Evolutionary conservation across 2,329 filamentous ascomycete species (phyloP).

Genomic region (Colletotrichum agaves): DNA sequence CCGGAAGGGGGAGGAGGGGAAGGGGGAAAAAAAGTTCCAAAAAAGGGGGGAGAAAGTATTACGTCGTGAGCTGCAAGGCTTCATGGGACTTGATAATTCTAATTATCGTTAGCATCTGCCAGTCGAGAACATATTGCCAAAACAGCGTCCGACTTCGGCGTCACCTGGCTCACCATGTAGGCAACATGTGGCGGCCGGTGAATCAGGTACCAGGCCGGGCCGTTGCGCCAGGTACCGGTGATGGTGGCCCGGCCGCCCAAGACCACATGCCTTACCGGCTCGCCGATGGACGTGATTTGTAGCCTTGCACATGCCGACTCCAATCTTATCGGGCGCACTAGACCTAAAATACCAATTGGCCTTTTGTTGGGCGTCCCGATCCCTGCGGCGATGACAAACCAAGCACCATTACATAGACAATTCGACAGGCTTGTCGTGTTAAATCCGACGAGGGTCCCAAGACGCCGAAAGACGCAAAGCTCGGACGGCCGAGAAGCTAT

Average conservation of each 20-base stretch:
- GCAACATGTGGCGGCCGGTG: not conserved
- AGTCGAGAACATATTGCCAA: not conserved
- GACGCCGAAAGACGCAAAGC: slow-evolving; percentile 20
- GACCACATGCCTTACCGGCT: not conserved
- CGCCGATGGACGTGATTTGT: not conserved
- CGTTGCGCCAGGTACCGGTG: not conserved
- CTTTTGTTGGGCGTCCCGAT: not conserved
- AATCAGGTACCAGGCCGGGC: slow-evolving; percentile 13
- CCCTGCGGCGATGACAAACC: slow-evolving; percentile 27
- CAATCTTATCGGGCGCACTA: not conserved
- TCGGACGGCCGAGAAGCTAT: slow-evolving; percentile 32
- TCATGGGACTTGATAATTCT: not conserved
- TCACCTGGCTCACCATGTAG: not conserved
- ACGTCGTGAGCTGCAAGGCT: not conserved
- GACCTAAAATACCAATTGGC: not conserved
- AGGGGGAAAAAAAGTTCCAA: too few species aligned
- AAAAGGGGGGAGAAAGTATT: not conserved
- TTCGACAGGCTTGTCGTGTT: slow-evolving; percentile 8
- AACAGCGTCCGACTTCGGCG: not conserved
- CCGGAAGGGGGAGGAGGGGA: too few species aligned
- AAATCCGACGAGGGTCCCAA: slow-evolving; percentile 20
- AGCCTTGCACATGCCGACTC: slow-evolving; percentile 4
- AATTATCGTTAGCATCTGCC: not conserved
- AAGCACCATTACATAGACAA: not conserved
- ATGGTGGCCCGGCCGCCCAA: not conserved